These are phyloP conservation scores for Phyllosticta ampelicida DNA, from an alignment of 2,329 filamentous ascomycete genomes.

Conservation along the genomic window DNA sequence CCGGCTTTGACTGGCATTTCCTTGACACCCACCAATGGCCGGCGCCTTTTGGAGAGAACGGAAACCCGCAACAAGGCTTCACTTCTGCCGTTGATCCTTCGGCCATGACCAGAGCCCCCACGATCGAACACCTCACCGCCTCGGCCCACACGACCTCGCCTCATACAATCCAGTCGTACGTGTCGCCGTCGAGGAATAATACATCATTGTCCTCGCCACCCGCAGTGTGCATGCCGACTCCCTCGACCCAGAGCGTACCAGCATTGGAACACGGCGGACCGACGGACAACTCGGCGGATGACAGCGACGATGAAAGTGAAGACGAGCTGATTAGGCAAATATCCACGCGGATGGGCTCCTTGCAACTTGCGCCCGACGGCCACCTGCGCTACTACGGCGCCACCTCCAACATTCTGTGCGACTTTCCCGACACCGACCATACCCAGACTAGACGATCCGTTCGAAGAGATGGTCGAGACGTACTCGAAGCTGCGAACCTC, in stretches of 20 bases:
- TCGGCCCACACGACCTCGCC: not conserved
- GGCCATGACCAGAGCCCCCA: not conserved
- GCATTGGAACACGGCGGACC: conserved; percentile 3
- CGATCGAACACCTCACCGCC: not conserved
- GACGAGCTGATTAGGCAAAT: conserved; percentile 11
- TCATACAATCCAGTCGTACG: conserved; percentile 1
- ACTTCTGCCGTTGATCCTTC: conserved; percentile 2
- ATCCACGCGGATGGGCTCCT: conserved; percentile 8
- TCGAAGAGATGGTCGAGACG: conserved; percentile 6
- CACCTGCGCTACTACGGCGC: conserved; percentile 10
- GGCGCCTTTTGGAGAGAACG: not conserved
- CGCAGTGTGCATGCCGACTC: not conserved
- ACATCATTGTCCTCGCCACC: conserved; percentile 1
- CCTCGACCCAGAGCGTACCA: conserved; percentile 1
- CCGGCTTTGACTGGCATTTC: conserved; percentile 11
- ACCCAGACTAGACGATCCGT: conserved; percentile 2
- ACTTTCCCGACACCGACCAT: conserved; percentile 10
- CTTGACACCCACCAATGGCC: conserved; percentile 6
- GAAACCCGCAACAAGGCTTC: conserved; percentile 4
- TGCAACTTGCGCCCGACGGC: conserved; percentile 9
- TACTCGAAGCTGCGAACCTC: conserved; percentile 31
- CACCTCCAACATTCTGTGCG: conserved; percentile 9
- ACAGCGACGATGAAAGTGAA: conserved; percentile 10
- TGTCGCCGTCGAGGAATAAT: not conserved
- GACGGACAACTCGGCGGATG: conserved; percentile 5